Base-by-base conservation (phyloP, 1,139 yeast species). In the Yamadazyma friedrichii region DNA sequence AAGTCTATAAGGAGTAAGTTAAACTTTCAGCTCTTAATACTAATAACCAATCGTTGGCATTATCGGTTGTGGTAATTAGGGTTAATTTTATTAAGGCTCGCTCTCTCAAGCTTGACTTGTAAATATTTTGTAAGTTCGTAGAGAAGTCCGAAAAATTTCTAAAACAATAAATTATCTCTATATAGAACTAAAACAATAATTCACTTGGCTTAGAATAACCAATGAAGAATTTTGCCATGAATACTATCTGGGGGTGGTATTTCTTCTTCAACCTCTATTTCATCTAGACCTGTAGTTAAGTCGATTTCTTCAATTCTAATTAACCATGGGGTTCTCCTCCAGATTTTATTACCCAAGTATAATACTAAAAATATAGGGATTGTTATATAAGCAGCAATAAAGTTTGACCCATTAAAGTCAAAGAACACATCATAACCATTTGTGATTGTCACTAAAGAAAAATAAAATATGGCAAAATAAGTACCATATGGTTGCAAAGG, bases 391-490 rank as follows among this genome's bases (percentile, higher is more conserved):
- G 66, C 44, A 24, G 67, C 61, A 49, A 70, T 47, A 67, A 55
- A 2, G 74, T 74, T 42, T 55, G 52, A 47, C 73, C 61, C 52
- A 69, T 67, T 33, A 71, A 66, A 67, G 34, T 70, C 64, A 58
- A 81, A 71, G 58, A 80, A 79, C 4, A 74, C 79, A 2, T 73
- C 77, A 53, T 76, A 80, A 30, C 85, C 85, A 48, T 80, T 80
- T 12, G 82, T 76, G 25, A 79, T 41, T 10, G 77, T 62, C 39
- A 80, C 55, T 15, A 80, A 35, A 2, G 64, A 44, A 45, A 78
- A 65, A 47, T 78, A 65, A 24, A 62, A 47, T 2, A 80, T 74
- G 31, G 74, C 77, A 41, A 76, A 65, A 53, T 67, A 76, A 9
- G 81, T 68, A 32, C 74, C 70, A 49, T 61, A 77, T 22, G 81